Evolutionary conservation across 192 early-diverging fungal species (phyloP).

Genomic region (Geranomyces michiganensis): DNA sequence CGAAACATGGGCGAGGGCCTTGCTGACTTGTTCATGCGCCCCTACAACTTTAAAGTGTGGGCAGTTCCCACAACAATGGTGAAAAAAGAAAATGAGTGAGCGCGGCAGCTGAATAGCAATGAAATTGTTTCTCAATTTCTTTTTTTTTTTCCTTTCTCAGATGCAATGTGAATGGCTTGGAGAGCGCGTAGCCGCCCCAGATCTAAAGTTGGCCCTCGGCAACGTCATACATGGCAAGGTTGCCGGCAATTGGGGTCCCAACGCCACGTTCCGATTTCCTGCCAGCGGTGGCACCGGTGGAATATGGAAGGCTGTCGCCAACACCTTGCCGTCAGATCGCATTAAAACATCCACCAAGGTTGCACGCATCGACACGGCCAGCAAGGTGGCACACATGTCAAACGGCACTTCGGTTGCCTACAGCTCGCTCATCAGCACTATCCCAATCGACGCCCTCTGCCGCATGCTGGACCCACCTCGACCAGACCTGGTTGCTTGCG

Average conservation of each 20-base stretch:
- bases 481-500: slow-evolving; percentile 20
- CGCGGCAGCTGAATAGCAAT: too few species aligned
- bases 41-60: slow-evolving; percentile 49
- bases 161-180: slow-evolving; percentile 44
- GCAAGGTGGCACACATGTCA: slow-evolving; percentile 21
- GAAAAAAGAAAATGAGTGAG: not conserved
- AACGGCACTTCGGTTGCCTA: slow-evolving; percentile 33
- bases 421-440: slow-evolving; percentile 36
- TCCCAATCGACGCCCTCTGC: slow-evolving; percentile 32
- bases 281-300: slow-evolving; percentile 41
- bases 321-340: slow-evolving; percentile 27
- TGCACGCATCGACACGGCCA: slow-evolving; percentile 26
- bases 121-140: too few species aligned
- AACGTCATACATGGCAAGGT: slow-evolving; percentile 34
- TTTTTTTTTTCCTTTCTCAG: not conserved
- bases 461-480: slow-evolving; percentile 20
- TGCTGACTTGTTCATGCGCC: slow-evolving; percentile 44
- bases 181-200: slow-evolving; percentile 43
- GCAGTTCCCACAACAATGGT: slow-evolving; percentile 37
- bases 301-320: slow-evolving; percentile 44
- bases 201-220: slow-evolving; percentile 31
- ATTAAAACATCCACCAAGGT: slow-evolving; percentile 27
- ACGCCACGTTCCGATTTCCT: slow-evolving; percentile 41
- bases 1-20: slow-evolving; percentile 43
- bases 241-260: slow-evolving; percentile 44